Conservation (phyloP, 257 asterid species). For the Lycium ferocissimum region DNA sequence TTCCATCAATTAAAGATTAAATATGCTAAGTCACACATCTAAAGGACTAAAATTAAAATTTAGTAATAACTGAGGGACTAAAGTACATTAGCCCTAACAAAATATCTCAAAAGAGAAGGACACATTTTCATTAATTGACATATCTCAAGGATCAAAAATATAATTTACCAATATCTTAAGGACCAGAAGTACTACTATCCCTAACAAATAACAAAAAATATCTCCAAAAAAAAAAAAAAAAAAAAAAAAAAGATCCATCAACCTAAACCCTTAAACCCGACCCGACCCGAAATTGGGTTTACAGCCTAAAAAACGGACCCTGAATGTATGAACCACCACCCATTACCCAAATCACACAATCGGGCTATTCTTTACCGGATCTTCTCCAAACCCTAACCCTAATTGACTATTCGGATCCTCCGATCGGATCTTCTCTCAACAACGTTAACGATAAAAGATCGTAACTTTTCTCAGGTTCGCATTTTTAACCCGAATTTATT, state of each 20-base stretch:
- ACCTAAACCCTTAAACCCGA: conserved; percentile 24
- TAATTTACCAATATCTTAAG: neutral
- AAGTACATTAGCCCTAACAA: too few species aligned
- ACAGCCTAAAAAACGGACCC: conserved; percentile 40
- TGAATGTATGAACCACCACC: conserved; percentile 7
- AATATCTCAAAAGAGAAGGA: too few species aligned
- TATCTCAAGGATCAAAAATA: too few species aligned
- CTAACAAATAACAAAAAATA: neutral
- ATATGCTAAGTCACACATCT: neutral
- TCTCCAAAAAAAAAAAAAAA: neutral
- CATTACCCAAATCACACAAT: conserved; percentile 3
- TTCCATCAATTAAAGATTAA: neutral
- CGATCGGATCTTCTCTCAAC: conserved; percentile 42
- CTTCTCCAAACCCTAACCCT: conserved; percentile 62
- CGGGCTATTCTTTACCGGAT: conserved; percentile 45
- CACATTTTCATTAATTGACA: too few species aligned
- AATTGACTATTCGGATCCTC: conserved; percentile 62
- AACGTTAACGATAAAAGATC: conserved; percentile 31
- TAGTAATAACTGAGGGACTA: neutral
- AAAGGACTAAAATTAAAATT: neutral
- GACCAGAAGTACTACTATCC: neutral
- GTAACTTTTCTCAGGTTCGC: conserved; percentile 40
- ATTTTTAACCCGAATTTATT: conserved; percentile 46
- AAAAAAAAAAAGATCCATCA: neutral
- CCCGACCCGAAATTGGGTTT: conserved; percentile 43